Conservation (phyloP, 2,329 filamentous ascomycete genomes). For the Trichoderma brevicompactum region DNA sequence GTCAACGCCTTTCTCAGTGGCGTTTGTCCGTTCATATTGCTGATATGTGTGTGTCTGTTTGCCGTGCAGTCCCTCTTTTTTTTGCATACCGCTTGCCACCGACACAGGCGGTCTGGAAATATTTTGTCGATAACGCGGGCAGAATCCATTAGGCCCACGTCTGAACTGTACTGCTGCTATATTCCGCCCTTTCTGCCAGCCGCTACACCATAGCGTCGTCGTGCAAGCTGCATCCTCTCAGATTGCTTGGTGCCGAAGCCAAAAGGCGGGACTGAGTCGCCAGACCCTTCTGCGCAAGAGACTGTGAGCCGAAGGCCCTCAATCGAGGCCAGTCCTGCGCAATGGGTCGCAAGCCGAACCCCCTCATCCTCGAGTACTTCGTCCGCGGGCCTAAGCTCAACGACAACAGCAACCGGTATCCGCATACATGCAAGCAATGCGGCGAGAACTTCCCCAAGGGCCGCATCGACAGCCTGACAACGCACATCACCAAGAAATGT, state of each 20-base stretch:
- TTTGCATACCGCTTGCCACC: conserved; percentile 21
- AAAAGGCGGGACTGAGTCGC: conserved; percentile 24
- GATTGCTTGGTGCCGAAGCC: conserved; percentile 5
- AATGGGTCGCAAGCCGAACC: conserved; percentile 85
- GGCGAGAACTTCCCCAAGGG: conserved; percentile 91
- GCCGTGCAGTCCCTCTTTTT: neutral
- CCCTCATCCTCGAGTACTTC: conserved; percentile 86
- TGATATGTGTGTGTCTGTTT: neutral
- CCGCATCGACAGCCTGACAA: conserved; percentile 78
- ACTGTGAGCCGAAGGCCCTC: conserved; percentile 38
- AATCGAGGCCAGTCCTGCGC: conserved; percentile 37
- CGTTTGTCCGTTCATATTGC: neutral
- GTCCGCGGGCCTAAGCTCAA: conserved; percentile 82
- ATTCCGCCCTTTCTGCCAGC: conserved; percentile 28
- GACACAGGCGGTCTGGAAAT: conserved; percentile 41
- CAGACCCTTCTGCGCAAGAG: conserved; percentile 22
- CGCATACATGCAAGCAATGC: conserved; percentile 86
- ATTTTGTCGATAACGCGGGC: conserved; percentile 44
- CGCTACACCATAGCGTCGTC: neutral
- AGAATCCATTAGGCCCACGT: conserved; percentile 38
- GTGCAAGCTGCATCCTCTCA: conserved; percentile 8
- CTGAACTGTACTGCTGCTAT: conserved; percentile 20
- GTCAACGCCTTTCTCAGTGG: rapidly evolving
- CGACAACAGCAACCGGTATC: conserved; percentile 89
- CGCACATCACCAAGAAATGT: conserved; percentile 85